Evolutionary conservation across 2,329 filamentous ascomycete species (phyloP), one percentile per base, ranked within the genome.

Genomic region (Alternaria ethzedia): DNA sequence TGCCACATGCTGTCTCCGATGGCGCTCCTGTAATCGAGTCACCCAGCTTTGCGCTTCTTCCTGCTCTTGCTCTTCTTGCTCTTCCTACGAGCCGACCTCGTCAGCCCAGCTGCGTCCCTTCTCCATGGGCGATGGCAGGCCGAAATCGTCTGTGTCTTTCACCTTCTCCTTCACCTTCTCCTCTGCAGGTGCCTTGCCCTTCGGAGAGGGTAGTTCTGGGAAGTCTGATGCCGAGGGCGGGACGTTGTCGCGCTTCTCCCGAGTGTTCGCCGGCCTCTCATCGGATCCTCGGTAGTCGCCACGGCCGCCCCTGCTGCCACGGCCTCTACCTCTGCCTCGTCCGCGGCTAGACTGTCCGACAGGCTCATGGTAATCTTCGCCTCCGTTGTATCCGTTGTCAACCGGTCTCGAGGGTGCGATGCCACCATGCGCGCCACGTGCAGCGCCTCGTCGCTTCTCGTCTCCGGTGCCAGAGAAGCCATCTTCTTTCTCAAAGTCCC

Each of bases 401-500:
- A 78, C 76, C 6, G 59, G 65, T 75, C 81, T 43, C 7, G 71
- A 64, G 6, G 67, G 65, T 4, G 80, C 80, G 9, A 87, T 80
- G 25, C 83, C 85, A 9, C 86, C 86, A 67, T 86, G 81, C 66
- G 85, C 84, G 10, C 85, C 86, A 30, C 86, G 78, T 26, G 83
- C 76, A 63, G 82, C 84, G 23, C 82, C 81, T 20, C 83, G 79
- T 10, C 81, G 78, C 56, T 72, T 77, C 75, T 68, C 82, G 70
- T 71, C 82, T 66, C 65, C 80, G 61, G 71, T 81, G 69, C 83
- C 74, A 5, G 70, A 70, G 75, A 81, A 87, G 49, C 86, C 84
- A 44, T 88, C 86, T 64, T 89, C 86, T 77, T 90, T 90, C 67
- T 87, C 84, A 5, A 84, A 81, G 74, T 90, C 88, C 88, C 88